A percentile compares a stretch with the other conserved stretches of the same genome.
Conservation (phyloP, 495 filamentous ascomycete genomes). For the Tuber indicum region DNA sequence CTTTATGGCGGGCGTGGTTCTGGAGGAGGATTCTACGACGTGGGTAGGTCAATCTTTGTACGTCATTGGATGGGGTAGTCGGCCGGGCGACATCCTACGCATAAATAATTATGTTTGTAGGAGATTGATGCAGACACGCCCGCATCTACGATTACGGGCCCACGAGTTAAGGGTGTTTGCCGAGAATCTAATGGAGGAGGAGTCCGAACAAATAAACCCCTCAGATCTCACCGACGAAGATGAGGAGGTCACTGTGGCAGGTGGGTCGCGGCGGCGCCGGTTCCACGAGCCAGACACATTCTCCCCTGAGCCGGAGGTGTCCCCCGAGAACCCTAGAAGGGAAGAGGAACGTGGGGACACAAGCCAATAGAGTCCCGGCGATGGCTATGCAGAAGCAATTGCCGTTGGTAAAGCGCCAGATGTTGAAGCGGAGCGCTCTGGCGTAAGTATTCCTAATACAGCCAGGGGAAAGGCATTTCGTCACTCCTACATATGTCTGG, state of each 20-base stretch:
- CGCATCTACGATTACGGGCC: conserved; percentile 20
- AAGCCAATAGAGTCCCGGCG: not conserved
- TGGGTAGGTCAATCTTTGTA: no score
- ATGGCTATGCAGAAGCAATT: not conserved
- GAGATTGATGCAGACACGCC: conserved; percentile 6
- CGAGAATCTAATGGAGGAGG: not conserved
- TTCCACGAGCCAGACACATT: no score
- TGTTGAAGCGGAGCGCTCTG: not conserved
- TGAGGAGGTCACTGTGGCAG: not conserved
- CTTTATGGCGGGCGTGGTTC: no score
- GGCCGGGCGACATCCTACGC: not conserved
- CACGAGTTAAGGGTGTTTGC: no score
- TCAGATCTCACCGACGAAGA: no score
- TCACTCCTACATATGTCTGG: not conserved
- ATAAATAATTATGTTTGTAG: conserved; percentile 4
- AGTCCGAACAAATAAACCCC: no score
- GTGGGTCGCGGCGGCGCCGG: no score
- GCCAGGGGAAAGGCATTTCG: not conserved
- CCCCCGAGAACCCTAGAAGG: no score
- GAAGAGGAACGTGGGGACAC: no score
- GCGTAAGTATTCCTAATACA: not conserved
- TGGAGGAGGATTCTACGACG: no score
- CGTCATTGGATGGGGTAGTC: conserved; percentile 20
- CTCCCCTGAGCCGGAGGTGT: no score
- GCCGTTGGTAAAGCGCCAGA: not conserved